phyloP scores from a whole-genome alignment of 768 basidiomycete species.

The Lactifluus hygrophoroides region DNA sequence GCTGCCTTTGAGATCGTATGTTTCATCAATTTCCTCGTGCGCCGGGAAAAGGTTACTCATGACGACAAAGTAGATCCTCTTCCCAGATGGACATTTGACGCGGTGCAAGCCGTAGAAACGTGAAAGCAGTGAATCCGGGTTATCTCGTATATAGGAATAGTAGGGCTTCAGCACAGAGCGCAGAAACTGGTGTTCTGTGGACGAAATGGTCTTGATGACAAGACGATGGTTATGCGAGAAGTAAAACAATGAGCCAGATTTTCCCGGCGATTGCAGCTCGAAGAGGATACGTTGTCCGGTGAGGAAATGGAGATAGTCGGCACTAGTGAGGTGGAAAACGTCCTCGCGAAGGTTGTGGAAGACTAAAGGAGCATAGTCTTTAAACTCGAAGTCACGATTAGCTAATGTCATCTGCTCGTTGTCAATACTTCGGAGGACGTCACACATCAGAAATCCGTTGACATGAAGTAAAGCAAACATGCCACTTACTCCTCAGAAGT shows the following conservation, averaged over 20 bases:
- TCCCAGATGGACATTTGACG: conserved; percentile 88
- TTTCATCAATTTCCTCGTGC: conserved; percentile 95
- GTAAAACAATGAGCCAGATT: conserved; percentile 98
- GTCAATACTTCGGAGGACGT: conserved; percentile 52
- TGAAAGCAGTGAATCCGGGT: conserved; percentile 90
- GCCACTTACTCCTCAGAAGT: conserved; percentile 88
- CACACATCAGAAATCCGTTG: not conserved
- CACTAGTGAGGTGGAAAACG: conserved; percentile 90
- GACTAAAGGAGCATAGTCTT: too few relatives aligned
- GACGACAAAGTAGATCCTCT: conserved; percentile 98
- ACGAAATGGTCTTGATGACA: conserved; percentile 98
- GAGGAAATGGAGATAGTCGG: conserved; percentile 93
- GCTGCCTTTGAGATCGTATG: conserved; percentile 93
- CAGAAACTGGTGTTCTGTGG: conserved; percentile 90
- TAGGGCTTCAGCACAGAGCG: conserved; percentile 77
- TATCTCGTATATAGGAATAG: conserved; percentile 77
- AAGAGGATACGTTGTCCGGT: conserved; percentile 97
- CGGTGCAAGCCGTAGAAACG: conserved; percentile 97
- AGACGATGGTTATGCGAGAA: conserved; percentile 98
- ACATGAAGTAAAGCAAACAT: conserved; percentile 11
- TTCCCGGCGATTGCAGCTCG: conserved; percentile 95
- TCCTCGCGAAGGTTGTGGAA: conserved; percentile 94
- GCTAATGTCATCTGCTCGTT: conserved; percentile 98
- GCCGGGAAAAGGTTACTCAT: conserved; percentile 99
- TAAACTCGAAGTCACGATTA: conserved; percentile 98